These are phyloP conservation scores for Avena eriantha DNA, from an alignment of 176 grass and related monocot genomes.

Conservation along the genomic window DNA sequence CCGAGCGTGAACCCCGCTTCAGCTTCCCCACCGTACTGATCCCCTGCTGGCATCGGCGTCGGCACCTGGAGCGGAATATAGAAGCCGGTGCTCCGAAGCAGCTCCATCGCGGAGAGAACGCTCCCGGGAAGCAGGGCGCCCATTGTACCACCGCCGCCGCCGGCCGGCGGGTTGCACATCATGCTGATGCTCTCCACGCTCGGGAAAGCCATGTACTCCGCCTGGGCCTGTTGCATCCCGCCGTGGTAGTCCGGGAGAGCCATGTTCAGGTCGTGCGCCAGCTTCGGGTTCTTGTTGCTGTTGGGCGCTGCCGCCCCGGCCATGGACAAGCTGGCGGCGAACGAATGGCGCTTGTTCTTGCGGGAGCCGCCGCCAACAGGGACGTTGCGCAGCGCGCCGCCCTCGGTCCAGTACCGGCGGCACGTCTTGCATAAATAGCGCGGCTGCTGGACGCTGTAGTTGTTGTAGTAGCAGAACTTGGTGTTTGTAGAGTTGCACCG, in stretches of 20 bases:
- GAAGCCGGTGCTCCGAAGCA: conserved; percentile 69
- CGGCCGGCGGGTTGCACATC: conserved; percentile 40
- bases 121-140: conserved; percentile 37
- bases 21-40: conserved; percentile 46
- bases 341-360: conserved; percentile 28
- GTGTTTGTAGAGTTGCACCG: conserved; percentile 81
- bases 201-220: conserved; percentile 67
- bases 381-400: conserved; percentile 86
- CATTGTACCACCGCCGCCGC: conserved; percentile 30
- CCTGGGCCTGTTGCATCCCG: conserved; percentile 31
- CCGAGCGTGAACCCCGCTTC: conserved; percentile 61
- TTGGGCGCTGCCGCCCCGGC: conserved; percentile 36
- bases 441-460: conserved; percentile 65
- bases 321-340: conserved; percentile 40
- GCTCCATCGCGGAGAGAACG: conserved; percentile 89
- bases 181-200: conserved; percentile 74
- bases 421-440: conserved; percentile 99
- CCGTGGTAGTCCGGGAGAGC: conserved; percentile 74
- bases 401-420: conserved; percentile 92
- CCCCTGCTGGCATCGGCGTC: conserved; percentile 44
- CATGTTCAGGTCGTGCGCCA: conserved; percentile 77
- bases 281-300: conserved; percentile 54
- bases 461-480: conserved; percentile 96
- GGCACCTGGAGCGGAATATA: conserved; percentile 63
- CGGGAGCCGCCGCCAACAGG: conserved; percentile 87